A percentile compares a stretch with the other conserved stretches of the same genome.
Evolutionary conservation across 2,329 filamentous ascomycete genomes (phyloP).

Genomic region (Thielaviopsis musarum): DNA sequence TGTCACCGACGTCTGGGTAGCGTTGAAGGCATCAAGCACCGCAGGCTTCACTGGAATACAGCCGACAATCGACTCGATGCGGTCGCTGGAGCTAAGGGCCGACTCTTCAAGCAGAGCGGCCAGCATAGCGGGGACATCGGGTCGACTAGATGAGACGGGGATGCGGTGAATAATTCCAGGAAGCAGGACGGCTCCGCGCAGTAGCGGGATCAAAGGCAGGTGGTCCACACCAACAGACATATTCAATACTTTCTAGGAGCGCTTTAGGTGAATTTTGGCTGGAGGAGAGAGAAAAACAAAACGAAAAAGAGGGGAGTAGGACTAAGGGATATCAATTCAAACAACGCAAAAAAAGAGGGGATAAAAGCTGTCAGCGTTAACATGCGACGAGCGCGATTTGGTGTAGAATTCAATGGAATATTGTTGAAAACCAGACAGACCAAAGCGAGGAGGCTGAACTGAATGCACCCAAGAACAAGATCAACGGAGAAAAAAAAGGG

Average conservation of each 20-base stretch:
- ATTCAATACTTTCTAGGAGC: slow-evolving; percentile 9
- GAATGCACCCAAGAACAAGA: no score
- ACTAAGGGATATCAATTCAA: no score
- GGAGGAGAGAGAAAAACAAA: background rate
- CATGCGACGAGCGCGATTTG: no score
- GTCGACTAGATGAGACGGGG: slow-evolving; percentile 58
- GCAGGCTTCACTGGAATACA: slow-evolving; percentile 75
- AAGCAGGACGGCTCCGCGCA: slow-evolving; percentile 64
- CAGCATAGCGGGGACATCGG: slow-evolving; percentile 77
- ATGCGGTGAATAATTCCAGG: slow-evolving; percentile 77
- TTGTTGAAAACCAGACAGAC: no score
- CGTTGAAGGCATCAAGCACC: slow-evolving; percentile 27
- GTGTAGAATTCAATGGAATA: no score
- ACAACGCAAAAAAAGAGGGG: no score
- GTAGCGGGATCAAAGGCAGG: slow-evolving; percentile 67
- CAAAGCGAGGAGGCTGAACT: no score
- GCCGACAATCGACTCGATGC: slow-evolving; percentile 55
- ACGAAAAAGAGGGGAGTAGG: background rate
- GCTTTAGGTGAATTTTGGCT: slow-evolving; percentile 16
- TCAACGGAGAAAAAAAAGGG: background rate
- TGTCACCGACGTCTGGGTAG: no score
- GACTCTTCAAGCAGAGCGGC: slow-evolving; percentile 69
- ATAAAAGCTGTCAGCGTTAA: no score
- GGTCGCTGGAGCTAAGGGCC: slow-evolving; percentile 45
- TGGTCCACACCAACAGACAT: slow-evolving; percentile 9